Base-by-base conservation (phyloP, 2,329 filamentous ascomycete genomes). In the Diaporthe aspalathi region DNA sequence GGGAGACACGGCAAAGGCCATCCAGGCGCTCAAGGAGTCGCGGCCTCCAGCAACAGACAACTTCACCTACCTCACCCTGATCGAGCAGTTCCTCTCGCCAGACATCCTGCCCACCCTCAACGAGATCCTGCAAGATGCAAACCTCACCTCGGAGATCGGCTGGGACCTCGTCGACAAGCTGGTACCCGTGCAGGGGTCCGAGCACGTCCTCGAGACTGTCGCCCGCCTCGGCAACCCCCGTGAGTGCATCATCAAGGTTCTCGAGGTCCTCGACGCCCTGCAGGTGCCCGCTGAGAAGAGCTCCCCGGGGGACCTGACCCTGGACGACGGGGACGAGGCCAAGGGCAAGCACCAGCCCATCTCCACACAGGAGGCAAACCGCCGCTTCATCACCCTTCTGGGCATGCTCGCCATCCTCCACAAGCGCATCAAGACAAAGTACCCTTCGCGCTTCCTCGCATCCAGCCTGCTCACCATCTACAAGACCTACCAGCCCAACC, bases 161-260 rank as follows among this genome's bases (percentile, higher is more conserved):
- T 96, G 93, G 93, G 93, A 96, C 79, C 83, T 95, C 66, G 91
- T 96, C 27, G 91, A 93, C 78, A 89, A 94, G 77, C 87, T 96
- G 5, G 85, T 94, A 29, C 86, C 89, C 45, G 82, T 94, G 6
- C 86, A 92, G 1, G 89, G 87, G 16, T 91, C 91, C n/a, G 90
- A 92, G 75, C 81, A 86, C 57, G 94, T 93, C 78, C 84, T 95
- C 20, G 88, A 92, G 78, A 92, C 91, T 38, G 90, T 95, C 67
- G 93, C 93, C 40, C 88, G 91, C 29, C 85, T 94, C 49, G 93
- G 93, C 65, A 96, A 95, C 78, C 93, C 93, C 1, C 86, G 93
- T 65, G 93, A 96, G 80, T 92, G 94, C 56, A 92, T 95, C 72
- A 84, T 96, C 76, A 95, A 95, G 79, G 90, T 94, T 38, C 91